Evolutionary conservation across 345 rosid species (phyloP).

Genomic region (Populus euphratica): DNA sequence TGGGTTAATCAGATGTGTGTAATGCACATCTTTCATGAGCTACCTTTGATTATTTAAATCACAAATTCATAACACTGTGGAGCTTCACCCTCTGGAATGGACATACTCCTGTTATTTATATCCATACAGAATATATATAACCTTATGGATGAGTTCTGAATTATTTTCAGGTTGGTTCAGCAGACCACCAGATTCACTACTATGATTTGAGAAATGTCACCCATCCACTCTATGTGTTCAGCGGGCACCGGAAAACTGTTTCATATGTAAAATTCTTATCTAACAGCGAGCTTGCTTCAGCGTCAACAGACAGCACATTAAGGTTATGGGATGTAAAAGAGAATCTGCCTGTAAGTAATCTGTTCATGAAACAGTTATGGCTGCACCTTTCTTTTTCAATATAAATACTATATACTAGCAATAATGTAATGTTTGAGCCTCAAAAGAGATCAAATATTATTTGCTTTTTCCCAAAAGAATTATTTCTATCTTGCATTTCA

Average conservation of each 20-base stretch:
- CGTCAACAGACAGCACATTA: conserved; percentile 94
- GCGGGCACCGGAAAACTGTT: conserved; percentile 89
- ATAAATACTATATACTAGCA: not conserved
- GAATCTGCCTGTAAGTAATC: conserved; percentile 62
- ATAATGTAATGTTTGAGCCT: not conserved
- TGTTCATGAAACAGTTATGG: not conserved
- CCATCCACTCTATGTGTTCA: conserved; percentile 85
- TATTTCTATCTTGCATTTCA: too few relatives aligned
- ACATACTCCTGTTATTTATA: not conserved
- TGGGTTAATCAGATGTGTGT: not conserved
- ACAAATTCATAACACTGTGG: not conserved
- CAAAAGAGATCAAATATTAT: not conserved
- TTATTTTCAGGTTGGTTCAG: conserved; percentile 85
- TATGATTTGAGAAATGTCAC: conserved; percentile 82
- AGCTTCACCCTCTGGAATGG: not conserved
- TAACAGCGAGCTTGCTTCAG: conserved; percentile 89
- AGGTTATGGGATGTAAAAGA: conserved; percentile 95
- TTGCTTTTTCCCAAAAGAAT: too few relatives aligned
- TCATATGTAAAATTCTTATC: conserved; percentile 96
- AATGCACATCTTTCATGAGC: not conserved
- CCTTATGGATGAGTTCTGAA: not conserved
- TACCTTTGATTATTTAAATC: not conserved
- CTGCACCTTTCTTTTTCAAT: not conserved
- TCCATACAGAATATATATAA: not conserved
- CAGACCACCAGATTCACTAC: conserved; percentile 87